Percentiles rank a stretch among this genome's conserved stretches.
Evolutionary conservation across 2,329 filamentous ascomycete species (phyloP).

Genomic region (Ambrosiella cleistominuta): DNA sequence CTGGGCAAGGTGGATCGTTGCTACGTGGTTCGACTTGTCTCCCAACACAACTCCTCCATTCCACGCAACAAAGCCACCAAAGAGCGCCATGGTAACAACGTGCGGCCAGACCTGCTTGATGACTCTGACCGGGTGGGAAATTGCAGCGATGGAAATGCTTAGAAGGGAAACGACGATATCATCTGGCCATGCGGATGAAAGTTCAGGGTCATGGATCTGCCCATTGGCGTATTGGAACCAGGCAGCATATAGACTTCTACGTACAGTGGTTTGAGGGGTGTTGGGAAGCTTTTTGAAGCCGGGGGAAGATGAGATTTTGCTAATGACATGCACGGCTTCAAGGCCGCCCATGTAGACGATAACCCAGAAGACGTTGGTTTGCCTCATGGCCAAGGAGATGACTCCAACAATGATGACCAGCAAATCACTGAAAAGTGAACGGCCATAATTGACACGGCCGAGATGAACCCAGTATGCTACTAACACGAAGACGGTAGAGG

Average conservation of each 20-base stretch:
- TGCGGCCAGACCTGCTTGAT: constrained; percentile 38
- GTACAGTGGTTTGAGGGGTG: constrained; percentile 16
- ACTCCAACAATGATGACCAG: constrained; percentile 39
- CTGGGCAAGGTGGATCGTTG: constrained; percentile 74
- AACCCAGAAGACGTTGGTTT: constrained; percentile 96
- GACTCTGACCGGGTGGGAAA: constrained; percentile 30
- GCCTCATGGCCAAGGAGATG: constrained; percentile 56
- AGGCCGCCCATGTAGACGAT: constrained; percentile 55
- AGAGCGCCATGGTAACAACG: constrained; percentile 45
- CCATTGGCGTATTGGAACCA: constrained; percentile 28
- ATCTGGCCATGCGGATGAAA: constrained; percentile 30
- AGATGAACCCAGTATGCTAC: constrained; percentile 45
- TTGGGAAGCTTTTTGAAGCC: not conserved
- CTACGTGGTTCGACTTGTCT: constrained; percentile 90
- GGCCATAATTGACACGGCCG: constrained; percentile 21
- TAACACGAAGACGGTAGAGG: constrained; percentile 62
- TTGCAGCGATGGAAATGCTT: constrained; percentile 44
- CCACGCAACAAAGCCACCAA: constrained; percentile 61
- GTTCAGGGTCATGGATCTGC: constrained; percentile 35
- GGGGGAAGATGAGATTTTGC: constrained; percentile 20
- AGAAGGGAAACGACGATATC: constrained; percentile 37
- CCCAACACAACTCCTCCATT: constrained; percentile 87
- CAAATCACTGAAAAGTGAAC: constrained; percentile 25
- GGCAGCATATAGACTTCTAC: constrained; percentile 23
- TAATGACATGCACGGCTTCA: constrained; percentile 35